A percentile compares a stretch with the other conserved stretches of the same genome.
Conservation (phyloP, 139 green algal genomes). For the Volvox reticuliferus region DNA sequence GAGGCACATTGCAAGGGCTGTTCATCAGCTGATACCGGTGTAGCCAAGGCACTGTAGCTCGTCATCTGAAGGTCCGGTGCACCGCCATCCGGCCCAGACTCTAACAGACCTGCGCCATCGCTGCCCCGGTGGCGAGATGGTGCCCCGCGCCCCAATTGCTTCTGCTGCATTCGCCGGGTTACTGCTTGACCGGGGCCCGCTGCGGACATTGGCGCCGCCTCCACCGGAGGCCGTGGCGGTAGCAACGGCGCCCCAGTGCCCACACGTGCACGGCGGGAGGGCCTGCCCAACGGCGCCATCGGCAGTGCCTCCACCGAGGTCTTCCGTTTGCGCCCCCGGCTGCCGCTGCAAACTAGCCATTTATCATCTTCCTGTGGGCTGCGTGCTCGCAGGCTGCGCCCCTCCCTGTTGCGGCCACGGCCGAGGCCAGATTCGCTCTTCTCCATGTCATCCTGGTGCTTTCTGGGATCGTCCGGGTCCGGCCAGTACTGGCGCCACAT, state of each 20-base stretch:
- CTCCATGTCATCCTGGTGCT: not conserved
- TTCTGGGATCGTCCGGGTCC: not conserved
- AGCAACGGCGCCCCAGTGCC: no score
- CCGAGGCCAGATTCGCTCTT: not conserved
- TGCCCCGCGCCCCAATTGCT: not conserved
- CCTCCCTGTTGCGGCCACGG: not conserved
- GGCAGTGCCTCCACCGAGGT: not conserved
- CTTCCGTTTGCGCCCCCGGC: not conserved
- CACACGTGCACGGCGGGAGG: not conserved
- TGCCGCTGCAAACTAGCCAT: not conserved
- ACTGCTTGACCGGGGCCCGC: not conserved
- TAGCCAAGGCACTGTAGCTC: no score
- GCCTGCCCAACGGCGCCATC: not conserved
- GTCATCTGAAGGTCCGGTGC: no score
- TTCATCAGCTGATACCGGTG: no score
- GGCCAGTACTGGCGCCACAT: slow-evolving; percentile 36
- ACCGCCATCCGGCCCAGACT: no score
- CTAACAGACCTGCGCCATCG: not conserved
- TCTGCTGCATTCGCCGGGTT: not conserved
- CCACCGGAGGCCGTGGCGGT: no score
- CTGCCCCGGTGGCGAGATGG: no score
- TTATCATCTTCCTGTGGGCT: no score
- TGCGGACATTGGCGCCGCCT: no score
- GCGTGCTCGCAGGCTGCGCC: not conserved
- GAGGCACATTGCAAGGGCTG: no score